Evolutionary conservation across 1,284 basidiomycete species (phyloP).

Genomic region (Clitocybe nebularis): DNA sequence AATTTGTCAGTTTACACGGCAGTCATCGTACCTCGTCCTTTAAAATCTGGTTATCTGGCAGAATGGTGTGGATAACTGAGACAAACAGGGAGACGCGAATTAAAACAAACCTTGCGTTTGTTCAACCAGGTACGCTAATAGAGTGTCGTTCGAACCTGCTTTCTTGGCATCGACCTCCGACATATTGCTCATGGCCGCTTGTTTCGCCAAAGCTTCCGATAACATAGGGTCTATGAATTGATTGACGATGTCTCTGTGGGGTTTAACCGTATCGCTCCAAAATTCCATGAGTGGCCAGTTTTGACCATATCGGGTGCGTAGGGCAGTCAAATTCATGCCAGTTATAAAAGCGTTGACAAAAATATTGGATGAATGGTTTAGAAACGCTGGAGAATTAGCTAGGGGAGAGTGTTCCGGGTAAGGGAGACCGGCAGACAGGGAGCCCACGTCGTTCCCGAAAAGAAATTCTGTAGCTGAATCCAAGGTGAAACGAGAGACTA

Average conservation of each 20-base stretch:
- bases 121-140: constrained; percentile 34
- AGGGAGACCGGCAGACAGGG: constrained; percentile 26
- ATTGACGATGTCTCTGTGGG: constrained; percentile 27
- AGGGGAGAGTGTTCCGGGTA: constrained; percentile 22
- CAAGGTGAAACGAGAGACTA: constrained; percentile 33
- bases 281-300: constrained; percentile 34
- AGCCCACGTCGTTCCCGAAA: constrained; percentile 34
- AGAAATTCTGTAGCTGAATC: constrained; percentile 48
- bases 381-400: constrained; percentile 7
- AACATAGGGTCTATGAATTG: constrained; percentile 31
- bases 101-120: constrained; percentile 27
- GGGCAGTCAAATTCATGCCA: constrained; percentile 24
- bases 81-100: too few species aligned
- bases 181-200: constrained; percentile 10
- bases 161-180: constrained; percentile 11
- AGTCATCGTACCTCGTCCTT: constrained; percentile 34
- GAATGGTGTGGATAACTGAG: background rate
- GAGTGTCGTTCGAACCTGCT: constrained; percentile 20
- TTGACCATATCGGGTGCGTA: constrained; percentile 25
- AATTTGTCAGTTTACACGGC: background rate
- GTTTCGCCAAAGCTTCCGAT: constrained; percentile 21
- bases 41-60: constrained; percentile 28
- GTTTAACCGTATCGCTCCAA: constrained; percentile 26
- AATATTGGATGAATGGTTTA: constrained; percentile 23
- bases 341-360: constrained; percentile 32